Evolutionary conservation across 2,329 filamentous ascomycete genomes (phyloP).

Genomic region (Akanthomyces lecanii): DNA sequence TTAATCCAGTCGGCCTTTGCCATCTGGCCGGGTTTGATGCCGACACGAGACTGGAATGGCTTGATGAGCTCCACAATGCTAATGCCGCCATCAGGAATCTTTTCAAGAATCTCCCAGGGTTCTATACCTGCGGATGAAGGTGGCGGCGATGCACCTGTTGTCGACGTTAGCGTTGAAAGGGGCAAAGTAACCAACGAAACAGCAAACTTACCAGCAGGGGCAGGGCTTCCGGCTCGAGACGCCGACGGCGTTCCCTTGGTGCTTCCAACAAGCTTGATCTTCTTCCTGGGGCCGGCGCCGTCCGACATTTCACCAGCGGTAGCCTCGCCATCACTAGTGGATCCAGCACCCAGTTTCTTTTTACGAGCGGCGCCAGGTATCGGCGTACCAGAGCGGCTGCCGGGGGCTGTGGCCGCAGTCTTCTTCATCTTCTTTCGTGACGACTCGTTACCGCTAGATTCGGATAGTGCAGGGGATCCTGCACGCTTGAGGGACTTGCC

Average conservation of each 20-base stretch:
- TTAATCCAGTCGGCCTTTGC: conserved; percentile 53
- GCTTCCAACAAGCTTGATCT: conserved; percentile 50
- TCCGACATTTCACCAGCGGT: conserved; percentile 66
- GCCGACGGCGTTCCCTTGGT: conserved; percentile 50
- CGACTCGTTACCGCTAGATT: conserved; percentile 88
- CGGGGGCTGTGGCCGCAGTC: conserved; percentile 44
- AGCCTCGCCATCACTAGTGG: conserved; percentile 68
- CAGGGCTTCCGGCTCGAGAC: conserved; percentile 59
- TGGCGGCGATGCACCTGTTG: conserved; percentile 30
- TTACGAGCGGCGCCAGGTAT: conserved; percentile 40
- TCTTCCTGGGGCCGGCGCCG: conserved; percentile 45
- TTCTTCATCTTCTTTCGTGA: conserved; percentile 74
- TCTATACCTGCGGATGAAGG: conserved; percentile 39
- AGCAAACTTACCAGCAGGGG: conserved; percentile 34
- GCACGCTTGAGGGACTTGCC: conserved; percentile 70
- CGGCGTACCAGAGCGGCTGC: conserved; percentile 54
- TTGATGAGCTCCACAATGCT: conserved; percentile 51
- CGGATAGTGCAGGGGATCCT: conserved; percentile 81
- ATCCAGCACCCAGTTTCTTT: conserved; percentile 47
- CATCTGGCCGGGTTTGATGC: conserved; percentile 48
- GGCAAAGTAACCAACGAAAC: background rate
- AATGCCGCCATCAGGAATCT: conserved; percentile 52
- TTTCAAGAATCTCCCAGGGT: conserved; percentile 50
- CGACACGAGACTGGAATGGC: conserved; percentile 50
- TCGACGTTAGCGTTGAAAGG: background rate